phyloP scores from a whole-genome alignment of 2,329 filamentous ascomycete genomes.

The Fusarium devonianum region DNA sequence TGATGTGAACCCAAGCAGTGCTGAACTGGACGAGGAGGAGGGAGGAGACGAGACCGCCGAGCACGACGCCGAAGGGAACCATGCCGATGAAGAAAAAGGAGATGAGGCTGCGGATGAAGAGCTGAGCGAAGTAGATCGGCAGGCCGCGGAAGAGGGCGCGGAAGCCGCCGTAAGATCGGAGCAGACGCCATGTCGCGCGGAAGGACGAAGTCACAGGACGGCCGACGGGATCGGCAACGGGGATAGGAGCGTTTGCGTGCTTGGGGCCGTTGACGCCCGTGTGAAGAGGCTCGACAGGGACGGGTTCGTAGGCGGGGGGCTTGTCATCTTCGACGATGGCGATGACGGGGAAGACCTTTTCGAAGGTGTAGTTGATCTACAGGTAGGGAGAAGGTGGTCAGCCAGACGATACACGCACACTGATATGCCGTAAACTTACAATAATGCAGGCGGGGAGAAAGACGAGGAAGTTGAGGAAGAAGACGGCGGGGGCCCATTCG shows the following conservation, averaged over 20 bases:
- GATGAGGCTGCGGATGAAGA: constrained; percentile 48
- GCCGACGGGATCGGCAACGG: constrained; percentile 23
- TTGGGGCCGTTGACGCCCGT: constrained; percentile 41
- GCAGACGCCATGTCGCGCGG: constrained; percentile 59
- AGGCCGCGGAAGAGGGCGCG: constrained; percentile 75
- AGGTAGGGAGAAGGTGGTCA: background rate
- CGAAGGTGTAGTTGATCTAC: constrained; percentile 61
- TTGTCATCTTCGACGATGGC: constrained; percentile 66
- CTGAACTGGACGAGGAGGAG: constrained; percentile 72
- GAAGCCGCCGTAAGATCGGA: constrained; percentile 70
- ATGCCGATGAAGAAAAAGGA: constrained; percentile 55
- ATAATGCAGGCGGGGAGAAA: constrained; percentile 55
- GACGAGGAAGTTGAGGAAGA: constrained; percentile 52
- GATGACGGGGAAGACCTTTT: constrained; percentile 59
- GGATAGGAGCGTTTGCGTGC: constrained; percentile 43
- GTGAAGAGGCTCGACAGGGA: constrained; percentile 56
- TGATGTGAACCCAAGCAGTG: constrained; percentile 84
- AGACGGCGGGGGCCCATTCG: constrained; percentile 50
- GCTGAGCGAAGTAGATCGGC: constrained; percentile 54
- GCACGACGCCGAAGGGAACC: constrained; percentile 52
- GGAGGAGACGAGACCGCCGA: constrained; percentile 54
- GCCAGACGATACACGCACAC: background rate
- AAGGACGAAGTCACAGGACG: constrained; percentile 57
- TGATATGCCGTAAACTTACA: constrained; percentile 43
- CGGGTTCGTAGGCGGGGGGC: constrained; percentile 61